A percentile compares a stretch with the other conserved stretches of the same genome.
Evolutionary conservation across 1,284 basidiomycete genomes (phyloP).

Genomic region (Anthracocystis walkeri): DNA sequence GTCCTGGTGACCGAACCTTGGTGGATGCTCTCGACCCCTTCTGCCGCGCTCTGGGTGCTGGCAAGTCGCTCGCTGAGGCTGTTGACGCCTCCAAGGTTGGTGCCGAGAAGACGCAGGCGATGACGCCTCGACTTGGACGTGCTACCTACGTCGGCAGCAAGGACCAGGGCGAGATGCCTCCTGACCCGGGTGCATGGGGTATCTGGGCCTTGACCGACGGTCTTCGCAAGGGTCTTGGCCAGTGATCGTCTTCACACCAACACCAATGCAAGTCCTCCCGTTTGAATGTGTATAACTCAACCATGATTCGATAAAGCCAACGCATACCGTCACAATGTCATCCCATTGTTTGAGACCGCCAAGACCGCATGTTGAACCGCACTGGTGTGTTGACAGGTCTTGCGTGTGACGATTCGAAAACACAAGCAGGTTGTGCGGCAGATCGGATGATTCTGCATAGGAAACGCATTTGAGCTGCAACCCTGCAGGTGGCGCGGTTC

Average conservation of each 20-base stretch:
- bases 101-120: conserved; percentile 72
- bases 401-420: background rate
- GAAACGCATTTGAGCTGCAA: conserved; percentile 1
- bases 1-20: conserved; percentile 74
- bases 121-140: conserved; percentile 73
- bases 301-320: background rate
- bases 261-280: background rate
- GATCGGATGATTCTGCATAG: background rate
- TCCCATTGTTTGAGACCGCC: background rate
- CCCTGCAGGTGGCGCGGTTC: conserved; percentile 1
- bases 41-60: conserved; percentile 69
- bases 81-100: conserved; percentile 71
- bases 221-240: conserved; percentile 58
- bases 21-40: conserved; percentile 74
- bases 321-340: conserved; percentile 2
- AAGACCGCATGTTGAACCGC: no score
- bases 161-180: conserved; percentile 67
- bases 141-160: conserved; percentile 73
- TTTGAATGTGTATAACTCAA: conserved; percentile 1
- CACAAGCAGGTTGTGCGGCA: background rate
- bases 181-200: conserved; percentile 75
- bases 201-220: conserved; percentile 71
- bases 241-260: conserved; percentile 11
- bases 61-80: conserved; percentile 68
- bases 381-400: background rate